Base-by-base conservation (phyloP, 768 basidiomycete species). In the Candolleomyces aberdarensis region DNA sequence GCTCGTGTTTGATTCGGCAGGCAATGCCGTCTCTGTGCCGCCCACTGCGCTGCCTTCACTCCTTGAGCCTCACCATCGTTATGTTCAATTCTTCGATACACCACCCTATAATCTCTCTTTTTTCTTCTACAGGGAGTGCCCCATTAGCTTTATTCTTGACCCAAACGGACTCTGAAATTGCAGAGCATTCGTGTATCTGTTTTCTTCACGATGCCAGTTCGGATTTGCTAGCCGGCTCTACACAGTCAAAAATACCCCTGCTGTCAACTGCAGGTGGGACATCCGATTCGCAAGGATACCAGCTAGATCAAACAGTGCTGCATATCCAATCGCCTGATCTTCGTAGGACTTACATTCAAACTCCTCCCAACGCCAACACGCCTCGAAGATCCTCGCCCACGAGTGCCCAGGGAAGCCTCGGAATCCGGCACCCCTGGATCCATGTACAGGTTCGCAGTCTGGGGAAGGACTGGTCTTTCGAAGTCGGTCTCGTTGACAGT, bases 251-350 rank as follows among this genome's bases (percentile, higher is more conserved):
- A 41, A 67, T 69, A 4, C 73, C 86, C 47, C 79, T 89, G 46
- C 67, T 72, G 32, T 73, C 77, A 6, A 79, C 82, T 17, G 62
- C 66, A 15, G 60, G 63, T 74, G 58, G 61, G 58, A 9, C 43
- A 46, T 47, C 22, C 46, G 71, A 74, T 65, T 48, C 63, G 61
- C 51, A 66, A 64, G 67, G 78, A 67, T 68, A 77, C 53, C 56
- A 69, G 36, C 75, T 91, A 5, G 75, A 78, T 60, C 88, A 91
- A 69, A 87, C 85, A 1, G 89, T 91, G 1, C 79, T 93, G 14
- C 91, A 93, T 63, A 80, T 93, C 52, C 91, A 93, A 66, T 91
- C 89, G 5, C 91, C 91, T 26, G 87, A 86, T 13, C 66, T 91
- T 39, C 80, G 75, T 56, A 85, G 77, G 56, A 89, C 91, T 0